These are phyloP conservation scores for Silene conica DNA, from an alignment of 148 eudicot genomes.

Conservation along the genomic window DNA sequence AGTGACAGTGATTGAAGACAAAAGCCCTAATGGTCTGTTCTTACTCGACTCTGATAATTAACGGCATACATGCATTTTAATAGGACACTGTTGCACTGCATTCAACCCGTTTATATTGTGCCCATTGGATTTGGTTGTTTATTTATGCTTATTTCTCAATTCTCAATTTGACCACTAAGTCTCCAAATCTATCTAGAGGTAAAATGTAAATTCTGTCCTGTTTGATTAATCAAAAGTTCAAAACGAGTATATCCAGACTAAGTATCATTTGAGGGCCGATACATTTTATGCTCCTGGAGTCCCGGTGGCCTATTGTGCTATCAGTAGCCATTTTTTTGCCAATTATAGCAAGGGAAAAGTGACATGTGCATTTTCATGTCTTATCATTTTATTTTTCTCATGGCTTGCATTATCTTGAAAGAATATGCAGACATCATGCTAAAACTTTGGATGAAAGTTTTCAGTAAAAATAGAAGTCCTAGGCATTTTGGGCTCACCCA, in stretches of 20 bases:
- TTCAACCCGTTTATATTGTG: neutral
- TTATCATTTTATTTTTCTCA: neutral
- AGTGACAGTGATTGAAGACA: constrained; percentile 62
- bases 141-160: too few relatives aligned
- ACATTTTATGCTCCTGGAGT: too few relatives aligned
- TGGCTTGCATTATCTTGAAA: neutral
- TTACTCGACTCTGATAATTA: neutral
- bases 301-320: too few relatives aligned
- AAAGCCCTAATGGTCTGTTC: constrained; percentile 48
- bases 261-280: too few relatives aligned
- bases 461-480: neutral
- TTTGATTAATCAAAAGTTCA: too few relatives aligned
- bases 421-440: neutral
- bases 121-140: neutral
- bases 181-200: too few relatives aligned
- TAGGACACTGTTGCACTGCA: neutral
- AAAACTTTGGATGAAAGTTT: neutral
- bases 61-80: neutral
- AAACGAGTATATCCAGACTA: too few relatives aligned
- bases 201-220: too few relatives aligned
- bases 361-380: too few relatives aligned
- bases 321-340: too few relatives aligned
- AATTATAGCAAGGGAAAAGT: too few relatives aligned
- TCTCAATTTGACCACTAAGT: too few relatives aligned
- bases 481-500: neutral